phyloP scores from a whole-genome alignment of 2,329 filamentous ascomycete species.

The Coniochaeta sp. region DNA sequence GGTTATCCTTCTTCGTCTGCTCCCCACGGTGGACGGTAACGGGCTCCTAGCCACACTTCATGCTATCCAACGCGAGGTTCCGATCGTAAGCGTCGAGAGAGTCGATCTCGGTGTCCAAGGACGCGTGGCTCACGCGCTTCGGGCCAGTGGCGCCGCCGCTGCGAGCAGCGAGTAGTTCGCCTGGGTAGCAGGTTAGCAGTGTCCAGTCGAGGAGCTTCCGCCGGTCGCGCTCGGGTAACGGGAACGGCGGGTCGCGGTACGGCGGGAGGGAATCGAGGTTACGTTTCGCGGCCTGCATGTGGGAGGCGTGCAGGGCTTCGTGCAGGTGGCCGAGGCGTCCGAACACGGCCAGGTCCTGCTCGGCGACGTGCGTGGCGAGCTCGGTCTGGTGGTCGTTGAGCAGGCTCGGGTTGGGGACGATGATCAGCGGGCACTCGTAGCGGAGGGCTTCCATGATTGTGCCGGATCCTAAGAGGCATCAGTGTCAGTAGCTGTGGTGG shows the following conservation, averaged over 20 bases:
- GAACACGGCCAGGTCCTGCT: conserved; percentile 69
- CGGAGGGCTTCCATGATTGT: conserved; percentile 80
- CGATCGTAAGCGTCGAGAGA: background rate
- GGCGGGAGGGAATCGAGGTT: background rate
- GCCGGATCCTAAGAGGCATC: conserved; percentile 68
- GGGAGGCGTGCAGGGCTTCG: background rate
- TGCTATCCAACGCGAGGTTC: background rate
- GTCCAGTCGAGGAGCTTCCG: background rate
- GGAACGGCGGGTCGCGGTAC: background rate
- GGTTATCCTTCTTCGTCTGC: background rate
- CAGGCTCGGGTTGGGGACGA: conserved; percentile 77
- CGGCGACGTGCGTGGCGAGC: conserved; percentile 68
- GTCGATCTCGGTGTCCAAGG: background rate
- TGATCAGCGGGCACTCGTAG: conserved; percentile 68
- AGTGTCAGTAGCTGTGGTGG: background rate
- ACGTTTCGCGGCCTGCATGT: background rate
- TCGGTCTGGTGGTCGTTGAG: conserved; percentile 90
- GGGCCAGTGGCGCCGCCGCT: background rate
- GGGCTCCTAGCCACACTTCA: background rate
- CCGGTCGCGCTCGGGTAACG: background rate
- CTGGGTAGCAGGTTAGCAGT: conserved; percentile 1
- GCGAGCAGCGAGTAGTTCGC: background rate
- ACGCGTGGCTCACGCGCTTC: background rate
- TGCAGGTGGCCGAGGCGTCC: conserved; percentile 41
- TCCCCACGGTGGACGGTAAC: background rate